Percentiles rank a stretch among this genome's conserved stretches.
Conservation (phyloP, 345 rosid species). For the Raphanus sativus region DNA sequence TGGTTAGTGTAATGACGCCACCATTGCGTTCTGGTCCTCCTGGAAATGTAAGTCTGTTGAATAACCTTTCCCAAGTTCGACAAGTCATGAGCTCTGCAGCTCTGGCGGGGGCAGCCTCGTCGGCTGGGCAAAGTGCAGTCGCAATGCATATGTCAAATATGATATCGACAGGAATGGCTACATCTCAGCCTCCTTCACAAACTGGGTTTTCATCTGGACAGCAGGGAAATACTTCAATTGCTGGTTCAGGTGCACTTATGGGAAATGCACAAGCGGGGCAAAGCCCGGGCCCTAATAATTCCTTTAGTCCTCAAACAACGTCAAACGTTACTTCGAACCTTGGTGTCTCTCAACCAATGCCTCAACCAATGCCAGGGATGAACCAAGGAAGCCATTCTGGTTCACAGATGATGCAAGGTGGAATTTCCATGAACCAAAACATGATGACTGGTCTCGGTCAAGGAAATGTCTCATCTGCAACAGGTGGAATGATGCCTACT, state of each 20-base stretch:
- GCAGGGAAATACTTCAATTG: constrained; percentile 61
- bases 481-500: constrained; percentile 80
- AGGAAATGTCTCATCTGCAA: constrained; percentile 66
- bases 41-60: constrained; percentile 80
- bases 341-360: constrained; percentile 76
- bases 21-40: constrained; percentile 70
- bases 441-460: constrained; percentile 75
- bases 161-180: constrained; percentile 90
- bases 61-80: constrained; percentile 87
- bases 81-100: constrained; percentile 88
- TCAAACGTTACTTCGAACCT: constrained; percentile 64
- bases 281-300: constrained; percentile 51
- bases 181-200: constrained; percentile 78
- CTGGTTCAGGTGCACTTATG: constrained; percentile 65
- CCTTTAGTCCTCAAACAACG: constrained; percentile 50
- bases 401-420: constrained; percentile 74
- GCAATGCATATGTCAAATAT: constrained; percentile 94
- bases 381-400: constrained; percentile 83
- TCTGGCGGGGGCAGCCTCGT: constrained; percentile 81
- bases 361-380: constrained; percentile 74
- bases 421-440: constrained; percentile 75
- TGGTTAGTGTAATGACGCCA: constrained; percentile 64
- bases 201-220: constrained; percentile 78
- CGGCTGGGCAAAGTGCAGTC: constrained; percentile 79
- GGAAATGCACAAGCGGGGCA: constrained; percentile 68